Conservation (phyloP, 371 early-diverging fungal genomes). For the Lichtheimia ramosa region DNA sequence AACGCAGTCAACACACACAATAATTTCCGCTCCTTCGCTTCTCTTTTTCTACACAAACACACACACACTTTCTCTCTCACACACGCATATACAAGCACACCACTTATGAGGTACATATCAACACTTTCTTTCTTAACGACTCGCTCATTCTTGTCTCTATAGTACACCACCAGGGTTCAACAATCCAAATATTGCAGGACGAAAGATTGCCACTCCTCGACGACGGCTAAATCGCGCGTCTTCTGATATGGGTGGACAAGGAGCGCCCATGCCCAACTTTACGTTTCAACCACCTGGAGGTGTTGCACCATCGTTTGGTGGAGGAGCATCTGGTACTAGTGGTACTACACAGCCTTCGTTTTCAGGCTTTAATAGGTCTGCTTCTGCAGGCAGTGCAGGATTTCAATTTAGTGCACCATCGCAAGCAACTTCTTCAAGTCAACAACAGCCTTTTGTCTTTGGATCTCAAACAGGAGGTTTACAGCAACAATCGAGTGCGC, state of each 20-base stretch:
- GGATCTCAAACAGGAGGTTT: neutral
- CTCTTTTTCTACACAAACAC: too few species aligned
- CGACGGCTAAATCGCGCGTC: constrained; percentile 5
- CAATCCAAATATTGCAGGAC: constrained; percentile 7
- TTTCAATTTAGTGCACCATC: neutral
- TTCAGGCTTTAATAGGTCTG: neutral
- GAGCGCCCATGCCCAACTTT: neutral
- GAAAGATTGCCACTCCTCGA: constrained; percentile 6
- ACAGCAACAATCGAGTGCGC: too few species aligned
- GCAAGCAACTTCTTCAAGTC: neutral
- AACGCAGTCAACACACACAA: too few species aligned
- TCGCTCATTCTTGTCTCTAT: too few species aligned
- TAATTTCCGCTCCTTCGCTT: too few species aligned
- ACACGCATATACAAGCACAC: too few species aligned
- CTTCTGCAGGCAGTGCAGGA: neutral
- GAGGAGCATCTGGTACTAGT: neutral
- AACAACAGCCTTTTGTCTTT: neutral
- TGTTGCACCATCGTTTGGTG: neutral
- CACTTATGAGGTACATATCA: too few species aligned
- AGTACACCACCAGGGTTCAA: neutral
- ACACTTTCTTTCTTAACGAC: too few species aligned
- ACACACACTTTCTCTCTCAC: too few species aligned
- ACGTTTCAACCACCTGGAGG: constrained; percentile 1
- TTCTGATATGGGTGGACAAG: neutral
- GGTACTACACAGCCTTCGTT: neutral